Evolutionary conservation across 306 rosid genomes (phyloP).

Genomic region (Corylus avellana): DNA sequence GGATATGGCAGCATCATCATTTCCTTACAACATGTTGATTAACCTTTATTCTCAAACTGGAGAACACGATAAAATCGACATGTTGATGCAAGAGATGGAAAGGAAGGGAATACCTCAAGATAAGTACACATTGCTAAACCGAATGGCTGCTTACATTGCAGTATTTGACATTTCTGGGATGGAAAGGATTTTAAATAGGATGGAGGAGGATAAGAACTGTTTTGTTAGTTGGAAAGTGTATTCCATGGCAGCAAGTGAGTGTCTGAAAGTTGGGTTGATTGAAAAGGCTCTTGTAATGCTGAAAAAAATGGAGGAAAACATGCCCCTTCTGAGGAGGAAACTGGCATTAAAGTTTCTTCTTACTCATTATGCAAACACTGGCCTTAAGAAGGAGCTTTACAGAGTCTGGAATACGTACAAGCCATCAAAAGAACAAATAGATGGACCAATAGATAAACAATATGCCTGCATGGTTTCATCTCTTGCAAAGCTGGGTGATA

Average conservation of each 20-base stretch:
- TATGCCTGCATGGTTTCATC: too few species aligned
- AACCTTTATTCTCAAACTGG: too few species aligned
- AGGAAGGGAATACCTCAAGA: slow-evolving; percentile 36
- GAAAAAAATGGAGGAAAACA: slow-evolving; percentile 51
- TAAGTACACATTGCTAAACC: too few species aligned
- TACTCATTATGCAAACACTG: too few species aligned
- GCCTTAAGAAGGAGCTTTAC: too few species aligned
- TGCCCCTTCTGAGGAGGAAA: too few species aligned
- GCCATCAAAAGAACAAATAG: too few species aligned
- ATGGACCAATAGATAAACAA: slow-evolving; percentile 4
- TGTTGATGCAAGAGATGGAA: slow-evolving; percentile 55
- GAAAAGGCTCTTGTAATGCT: slow-evolving; percentile 46
- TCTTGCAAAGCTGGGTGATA: slow-evolving; percentile 49
- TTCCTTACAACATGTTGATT: too few species aligned
- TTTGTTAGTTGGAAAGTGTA: slow-evolving; percentile 3
- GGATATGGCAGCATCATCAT: too few species aligned
- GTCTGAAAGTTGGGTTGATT: slow-evolving; percentile 44
- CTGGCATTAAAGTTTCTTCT: too few species aligned
- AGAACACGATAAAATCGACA: slow-evolving; percentile 6
- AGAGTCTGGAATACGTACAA: slow-evolving; percentile 44
- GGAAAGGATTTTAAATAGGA: slow-evolving; percentile 12
- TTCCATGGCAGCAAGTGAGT: slow-evolving; percentile 45
- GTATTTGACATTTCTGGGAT: too few species aligned
- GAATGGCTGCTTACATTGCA: slow-evolving; percentile 25
- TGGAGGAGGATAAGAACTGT: slow-evolving; percentile 48